phyloP scores from a whole-genome alignment of 352 stramenopile genomes.

The Globisporangium acanthophoron region DNA sequence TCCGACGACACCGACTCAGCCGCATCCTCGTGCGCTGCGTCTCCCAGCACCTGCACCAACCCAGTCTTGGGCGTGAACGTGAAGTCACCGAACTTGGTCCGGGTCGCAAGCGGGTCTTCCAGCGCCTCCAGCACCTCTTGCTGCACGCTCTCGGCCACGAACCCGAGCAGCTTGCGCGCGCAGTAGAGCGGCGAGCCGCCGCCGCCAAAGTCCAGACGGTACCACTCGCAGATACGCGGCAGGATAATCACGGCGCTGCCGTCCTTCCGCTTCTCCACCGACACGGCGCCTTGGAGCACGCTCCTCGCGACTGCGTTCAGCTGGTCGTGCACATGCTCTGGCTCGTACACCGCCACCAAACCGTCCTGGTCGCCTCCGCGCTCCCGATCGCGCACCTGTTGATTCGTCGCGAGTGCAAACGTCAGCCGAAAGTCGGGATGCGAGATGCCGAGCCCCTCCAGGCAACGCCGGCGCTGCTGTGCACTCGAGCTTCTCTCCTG shows the following conservation, averaged over 20 bases:
- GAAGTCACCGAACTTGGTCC: slow-evolving; percentile 54
- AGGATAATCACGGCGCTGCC: slow-evolving; percentile 26
- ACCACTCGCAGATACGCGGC: slow-evolving; percentile 74
- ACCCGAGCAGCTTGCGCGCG: slow-evolving; percentile 70
- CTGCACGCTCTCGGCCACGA: slow-evolving; percentile 42
- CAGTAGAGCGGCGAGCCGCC: slow-evolving; percentile 42
- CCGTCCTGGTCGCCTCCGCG: slow-evolving; percentile 16
- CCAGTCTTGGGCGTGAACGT: slow-evolving; percentile 37
- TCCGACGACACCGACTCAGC: not conserved
- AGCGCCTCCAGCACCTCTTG: slow-evolving; percentile 39
- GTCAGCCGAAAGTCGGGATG: slow-evolving; percentile 79
- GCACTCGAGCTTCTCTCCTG: not conserved
- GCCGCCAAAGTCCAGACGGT: slow-evolving; percentile 57
- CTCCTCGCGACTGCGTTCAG: slow-evolving; percentile 48
- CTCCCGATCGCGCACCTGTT: slow-evolving; percentile 8
- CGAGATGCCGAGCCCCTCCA: slow-evolving; percentile 31
- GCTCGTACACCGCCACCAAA: slow-evolving; percentile 24
- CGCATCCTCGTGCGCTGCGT: not conserved
- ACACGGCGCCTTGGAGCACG: slow-evolving; percentile 24
- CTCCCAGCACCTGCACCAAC: slow-evolving; percentile 12
- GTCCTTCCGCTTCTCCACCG: slow-evolving; percentile 11
- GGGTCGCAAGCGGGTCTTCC: slow-evolving; percentile 36
- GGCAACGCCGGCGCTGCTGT: not conserved
- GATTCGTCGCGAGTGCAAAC: slow-evolving; percentile 65
- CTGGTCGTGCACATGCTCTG: slow-evolving; percentile 55